Base-by-base conservation (phyloP, 805 yeast species). In the Hanseniaspora hatyaiensis region DNA sequence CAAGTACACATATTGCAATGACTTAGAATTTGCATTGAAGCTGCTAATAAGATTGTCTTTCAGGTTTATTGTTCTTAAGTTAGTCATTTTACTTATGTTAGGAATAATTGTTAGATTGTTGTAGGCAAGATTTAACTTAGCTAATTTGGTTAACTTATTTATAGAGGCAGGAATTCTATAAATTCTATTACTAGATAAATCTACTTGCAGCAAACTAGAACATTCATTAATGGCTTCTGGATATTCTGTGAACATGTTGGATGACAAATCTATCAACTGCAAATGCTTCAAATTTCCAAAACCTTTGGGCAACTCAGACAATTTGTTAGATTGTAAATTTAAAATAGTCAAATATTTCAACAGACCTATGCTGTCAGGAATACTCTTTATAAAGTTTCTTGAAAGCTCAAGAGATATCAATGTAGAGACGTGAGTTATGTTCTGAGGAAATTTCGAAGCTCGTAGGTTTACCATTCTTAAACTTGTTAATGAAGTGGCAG, bases 171-270 rank as follows among this genome's bases (percentile, higher is more conserved):
- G 94, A 1, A 92, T 54, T 2, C 51, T 51, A 2, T 71, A 63
- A 24, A 92, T 73, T 44, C 75, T 74, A 61, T 92, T 92, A 63
- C 85, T 88, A 0, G 95, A 83, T 36, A 89, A 58, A 58, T 89
- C 94, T 52, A 92, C 68, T 47, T 80, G 80, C 36, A 68, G 65
- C 47, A 89, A 69, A 44, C 72, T 73, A 0, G 68, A 58, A 52
- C 89, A 69, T 20, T 73, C 70, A 53, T 77, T 75, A 16, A 89
- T 66, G 1, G 80, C 73, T 45, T 75, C 80, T 0, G 92, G 94
- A 52, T 77, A 78, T 1, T 54, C 54, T 38, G 70, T 70, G 57
- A 83, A 75, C 51, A 73, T 68, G 59, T 94, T 92, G 2, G 95
- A 87, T 2, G 95, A 77, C 39, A 92, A 64, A 59, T 92, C 85